Conservation (phyloP, 2,329 filamentous ascomycete genomes). For the Neofusicoccum sp. region DNA sequence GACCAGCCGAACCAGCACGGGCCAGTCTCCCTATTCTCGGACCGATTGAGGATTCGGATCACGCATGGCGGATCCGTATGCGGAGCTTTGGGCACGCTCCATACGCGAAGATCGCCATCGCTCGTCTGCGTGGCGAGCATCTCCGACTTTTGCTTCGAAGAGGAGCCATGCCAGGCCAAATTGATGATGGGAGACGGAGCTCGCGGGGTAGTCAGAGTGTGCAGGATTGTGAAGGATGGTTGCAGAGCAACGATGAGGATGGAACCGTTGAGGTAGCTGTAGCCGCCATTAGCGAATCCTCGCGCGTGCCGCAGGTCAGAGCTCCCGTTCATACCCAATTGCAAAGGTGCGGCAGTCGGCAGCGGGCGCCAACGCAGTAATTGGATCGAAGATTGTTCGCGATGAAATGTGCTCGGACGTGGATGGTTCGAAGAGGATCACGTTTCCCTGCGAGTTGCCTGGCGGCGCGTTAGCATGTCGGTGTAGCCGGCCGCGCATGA, state of each 20-base stretch:
- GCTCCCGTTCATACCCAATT: slow-evolving; percentile 69
- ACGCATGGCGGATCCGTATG: slow-evolving; percentile 78
- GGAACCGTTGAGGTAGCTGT: slow-evolving; percentile 91
- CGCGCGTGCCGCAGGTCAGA: slow-evolving; percentile 2
- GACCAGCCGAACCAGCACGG: slow-evolving; percentile 99
- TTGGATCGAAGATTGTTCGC: slow-evolving; percentile 89
- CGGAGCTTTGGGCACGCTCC: slow-evolving; percentile 88
- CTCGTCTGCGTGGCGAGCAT: slow-evolving; percentile 94
- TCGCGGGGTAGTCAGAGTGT: slow-evolving; percentile 84
- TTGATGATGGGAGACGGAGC: slow-evolving; percentile 85
- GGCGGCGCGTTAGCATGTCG: slow-evolving; percentile 15
- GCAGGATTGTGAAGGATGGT: slow-evolving; percentile 89
- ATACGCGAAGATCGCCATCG: slow-evolving; percentile 90
- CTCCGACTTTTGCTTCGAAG: slow-evolving; percentile 92
- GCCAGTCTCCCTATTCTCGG: slow-evolving; percentile 67
- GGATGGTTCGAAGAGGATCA: slow-evolving; percentile 91
- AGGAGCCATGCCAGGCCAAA: slow-evolving; percentile 94
- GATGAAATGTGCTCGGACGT: slow-evolving; percentile 92
- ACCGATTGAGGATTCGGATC: slow-evolving; percentile 81
- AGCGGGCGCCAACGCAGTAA: slow-evolving; percentile 89
- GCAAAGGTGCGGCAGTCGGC: slow-evolving; percentile 93
- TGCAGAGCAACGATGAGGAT: slow-evolving; percentile 87
- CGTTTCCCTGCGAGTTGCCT: slow-evolving; percentile 92
- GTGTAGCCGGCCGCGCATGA: background rate
- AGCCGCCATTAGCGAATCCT: slow-evolving; percentile 26